A percentile compares a stretch with the other conserved stretches of the same genome.
These are phyloP conservation scores for Chrysosporium keratinophilum DNA, from an alignment of 2,329 filamentous ascomycete species.

Conservation along the genomic window DNA sequence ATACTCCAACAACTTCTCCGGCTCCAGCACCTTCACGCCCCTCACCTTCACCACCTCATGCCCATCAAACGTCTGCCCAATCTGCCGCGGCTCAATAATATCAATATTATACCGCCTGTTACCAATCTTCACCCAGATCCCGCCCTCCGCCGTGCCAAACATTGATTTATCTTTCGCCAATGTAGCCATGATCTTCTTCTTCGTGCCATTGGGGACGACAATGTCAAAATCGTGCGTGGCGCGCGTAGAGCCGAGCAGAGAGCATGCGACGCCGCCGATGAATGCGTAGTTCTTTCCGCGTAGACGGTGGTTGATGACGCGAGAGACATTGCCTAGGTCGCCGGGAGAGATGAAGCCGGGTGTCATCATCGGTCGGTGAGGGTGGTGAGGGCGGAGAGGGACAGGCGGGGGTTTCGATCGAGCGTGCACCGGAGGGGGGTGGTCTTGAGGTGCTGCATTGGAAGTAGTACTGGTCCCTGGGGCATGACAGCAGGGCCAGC, in stretches of 20 bases:
- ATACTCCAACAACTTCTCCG: not conserved
- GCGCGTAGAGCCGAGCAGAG: not conserved
- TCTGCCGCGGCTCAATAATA: not conserved
- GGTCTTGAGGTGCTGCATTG: too few species aligned
- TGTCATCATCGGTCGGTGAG: not conserved
- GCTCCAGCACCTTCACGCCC: not conserved
- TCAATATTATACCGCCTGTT: not conserved
- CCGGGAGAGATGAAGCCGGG: not conserved
- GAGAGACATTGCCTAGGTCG: not conserved
- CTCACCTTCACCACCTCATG: not conserved
- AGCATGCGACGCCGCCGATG: not conserved
- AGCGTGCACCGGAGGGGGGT: too few species aligned
- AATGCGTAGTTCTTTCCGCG: not conserved
- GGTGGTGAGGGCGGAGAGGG: not conserved
- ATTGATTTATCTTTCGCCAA: not conserved
- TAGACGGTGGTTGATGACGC: not conserved
- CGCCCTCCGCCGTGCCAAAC: not conserved
- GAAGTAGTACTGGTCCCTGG: too few species aligned
- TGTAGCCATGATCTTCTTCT: not conserved
- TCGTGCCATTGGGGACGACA: not conserved
- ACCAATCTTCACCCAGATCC: not conserved
- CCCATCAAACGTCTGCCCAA: not conserved
- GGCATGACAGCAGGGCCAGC: too few species aligned
- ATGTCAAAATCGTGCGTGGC: not conserved
- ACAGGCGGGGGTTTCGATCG: not conserved